Evolutionary conservation across 495 filamentous ascomycete genomes (phyloP).

Genomic region (Cairneyella variabilis): DNA sequence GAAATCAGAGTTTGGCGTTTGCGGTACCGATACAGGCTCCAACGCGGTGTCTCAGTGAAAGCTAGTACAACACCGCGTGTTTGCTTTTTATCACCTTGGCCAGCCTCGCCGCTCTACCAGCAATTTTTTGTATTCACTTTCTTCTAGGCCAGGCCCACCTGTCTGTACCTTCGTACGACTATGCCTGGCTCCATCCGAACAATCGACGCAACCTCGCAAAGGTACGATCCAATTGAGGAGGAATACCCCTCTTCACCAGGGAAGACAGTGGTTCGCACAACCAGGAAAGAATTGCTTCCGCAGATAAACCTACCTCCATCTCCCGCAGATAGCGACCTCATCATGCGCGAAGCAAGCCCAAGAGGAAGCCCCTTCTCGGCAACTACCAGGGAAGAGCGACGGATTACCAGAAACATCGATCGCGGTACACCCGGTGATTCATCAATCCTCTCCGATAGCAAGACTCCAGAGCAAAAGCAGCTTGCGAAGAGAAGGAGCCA

Average conservation of each 20-base stretch:
- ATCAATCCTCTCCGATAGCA: slow-evolving; percentile 18
- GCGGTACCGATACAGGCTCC: not conserved
- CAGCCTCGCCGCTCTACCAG: not conserved
- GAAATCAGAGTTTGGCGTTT: no score
- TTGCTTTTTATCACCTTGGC: no score
- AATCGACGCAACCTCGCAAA: slow-evolving; percentile 1
- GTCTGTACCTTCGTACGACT: not conserved
- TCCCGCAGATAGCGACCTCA: slow-evolving; percentile 20
- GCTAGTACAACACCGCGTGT: not conserved
- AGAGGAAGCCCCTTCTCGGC: slow-evolving; percentile 2
- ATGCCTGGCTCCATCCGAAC: slow-evolving; percentile 18
- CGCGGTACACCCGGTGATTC: slow-evolving; percentile 27
- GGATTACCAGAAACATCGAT: slow-evolving; percentile 20
- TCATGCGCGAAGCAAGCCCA: slow-evolving; percentile 6
- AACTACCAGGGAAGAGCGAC: slow-evolving; percentile 11
- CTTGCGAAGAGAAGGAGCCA: slow-evolving; percentile 37
- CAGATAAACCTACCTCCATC: slow-evolving; percentile 17
- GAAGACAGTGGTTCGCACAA: not conserved
- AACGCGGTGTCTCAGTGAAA: not conserved
- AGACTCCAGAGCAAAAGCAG: slow-evolving; percentile 27
- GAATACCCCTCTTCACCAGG: not conserved
- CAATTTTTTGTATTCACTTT: not conserved
- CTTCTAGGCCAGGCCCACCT: not conserved
- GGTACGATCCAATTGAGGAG: slow-evolving; percentile 3
- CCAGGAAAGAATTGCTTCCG: not conserved